These are phyloP conservation scores for Phytophthora crassamura DNA, from an alignment of 352 stramenopile genomes.

Conservation along the genomic window DNA sequence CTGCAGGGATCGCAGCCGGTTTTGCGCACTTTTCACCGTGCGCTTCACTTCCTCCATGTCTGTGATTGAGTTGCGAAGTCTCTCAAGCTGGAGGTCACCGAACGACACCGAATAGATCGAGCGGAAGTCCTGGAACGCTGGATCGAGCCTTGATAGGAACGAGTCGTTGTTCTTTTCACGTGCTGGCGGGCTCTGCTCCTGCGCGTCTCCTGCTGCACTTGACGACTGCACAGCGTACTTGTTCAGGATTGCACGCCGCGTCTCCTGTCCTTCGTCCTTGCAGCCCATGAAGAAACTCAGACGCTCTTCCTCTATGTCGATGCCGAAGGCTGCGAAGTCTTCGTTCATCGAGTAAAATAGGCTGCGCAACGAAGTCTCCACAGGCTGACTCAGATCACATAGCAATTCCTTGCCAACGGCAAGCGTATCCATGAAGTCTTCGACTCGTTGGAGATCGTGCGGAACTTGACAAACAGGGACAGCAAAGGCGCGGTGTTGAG, in stretches of 20 bases:
- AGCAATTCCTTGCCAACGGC: conserved; percentile 41
- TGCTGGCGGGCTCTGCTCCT: conserved; percentile 1
- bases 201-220: conserved; percentile 8
- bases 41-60: conserved; percentile 56
- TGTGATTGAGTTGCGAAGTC: conserved; percentile 49
- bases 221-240: conserved; percentile 53
- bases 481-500: conserved; percentile 1
- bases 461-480: conserved; percentile 24
- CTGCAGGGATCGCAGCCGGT: conserved; percentile 69
- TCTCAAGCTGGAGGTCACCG: conserved; percentile 44
- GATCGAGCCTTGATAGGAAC: conserved; percentile 70
- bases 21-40: conserved; percentile 59
- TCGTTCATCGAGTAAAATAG: conserved; percentile 72
- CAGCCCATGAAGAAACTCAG: conserved; percentile 79
- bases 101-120: conserved; percentile 52
- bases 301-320: conserved; percentile 66
- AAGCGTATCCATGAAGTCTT: conserved; percentile 42
- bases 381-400: conserved; percentile 42
- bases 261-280: conserved; percentile 43
- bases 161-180: conserved; percentile 31
- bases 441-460: conserved; percentile 15
- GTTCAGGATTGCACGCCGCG: conserved; percentile 52
- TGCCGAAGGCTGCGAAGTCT: conserved; percentile 75
- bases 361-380: conserved; percentile 49
- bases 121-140: conserved; percentile 50